These are phyloP conservation scores for Globisporangium nodosum DNA, from an alignment of 352 stramenopile genomes.

Conservation along the genomic window DNA sequence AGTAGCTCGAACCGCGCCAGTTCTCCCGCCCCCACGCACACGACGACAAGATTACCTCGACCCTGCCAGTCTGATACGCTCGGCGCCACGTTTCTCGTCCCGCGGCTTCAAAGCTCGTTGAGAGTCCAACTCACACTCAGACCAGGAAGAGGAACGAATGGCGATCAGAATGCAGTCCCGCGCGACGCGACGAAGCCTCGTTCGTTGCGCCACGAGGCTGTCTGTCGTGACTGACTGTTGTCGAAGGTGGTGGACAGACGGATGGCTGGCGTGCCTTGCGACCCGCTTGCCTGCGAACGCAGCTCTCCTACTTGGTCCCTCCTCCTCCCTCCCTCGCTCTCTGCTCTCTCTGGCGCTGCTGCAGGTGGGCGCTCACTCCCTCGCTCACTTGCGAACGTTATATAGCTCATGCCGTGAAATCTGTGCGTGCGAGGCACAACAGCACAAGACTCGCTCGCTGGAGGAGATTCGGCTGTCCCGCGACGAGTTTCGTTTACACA, in stretches of 20 bases:
- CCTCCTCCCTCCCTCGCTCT: background rate
- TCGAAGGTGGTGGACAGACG: background rate
- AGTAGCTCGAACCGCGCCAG: no score
- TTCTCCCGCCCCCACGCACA: no score
- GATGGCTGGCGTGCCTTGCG: background rate
- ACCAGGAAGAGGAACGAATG: background rate
- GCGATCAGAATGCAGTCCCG: background rate
- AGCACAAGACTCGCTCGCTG: background rate
- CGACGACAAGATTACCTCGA: background rate
- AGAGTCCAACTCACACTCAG: constrained; percentile 3
- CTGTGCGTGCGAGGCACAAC: no score
- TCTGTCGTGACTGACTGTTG: no score
- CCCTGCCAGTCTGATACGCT: background rate
- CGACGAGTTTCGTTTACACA: no score
- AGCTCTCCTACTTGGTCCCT: background rate
- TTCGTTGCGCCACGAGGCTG: background rate
- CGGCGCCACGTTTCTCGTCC: background rate
- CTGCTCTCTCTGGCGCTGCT: background rate
- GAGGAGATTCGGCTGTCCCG: no score
- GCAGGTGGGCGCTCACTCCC: no score
- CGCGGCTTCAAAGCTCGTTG: background rate
- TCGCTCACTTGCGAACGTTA: no score
- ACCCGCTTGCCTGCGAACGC: background rate
- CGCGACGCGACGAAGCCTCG: background rate
- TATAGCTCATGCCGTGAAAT: no score